phyloP scores from a whole-genome alignment of 2,329 filamentous ascomycete genomes.

The Sphaerulina populicola region DNA sequence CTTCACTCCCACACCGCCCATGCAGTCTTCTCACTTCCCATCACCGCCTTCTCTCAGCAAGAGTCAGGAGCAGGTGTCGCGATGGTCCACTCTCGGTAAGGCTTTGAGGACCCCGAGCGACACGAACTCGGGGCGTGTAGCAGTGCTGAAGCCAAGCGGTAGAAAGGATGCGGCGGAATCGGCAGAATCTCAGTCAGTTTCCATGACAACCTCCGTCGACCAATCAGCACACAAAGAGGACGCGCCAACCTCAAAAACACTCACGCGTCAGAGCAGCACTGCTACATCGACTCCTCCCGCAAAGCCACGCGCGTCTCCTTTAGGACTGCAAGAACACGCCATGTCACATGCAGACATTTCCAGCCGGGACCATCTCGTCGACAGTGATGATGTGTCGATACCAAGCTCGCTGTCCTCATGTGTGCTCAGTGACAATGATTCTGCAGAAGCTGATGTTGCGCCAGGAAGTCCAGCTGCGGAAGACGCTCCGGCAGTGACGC shows the following conservation, averaged over 20 bases:
- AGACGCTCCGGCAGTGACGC: neutral
- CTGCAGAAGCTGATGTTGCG: neutral
- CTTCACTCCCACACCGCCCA: constrained; percentile 3
- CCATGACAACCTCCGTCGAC: neutral
- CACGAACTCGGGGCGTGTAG: neutral
- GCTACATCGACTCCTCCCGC: neutral
- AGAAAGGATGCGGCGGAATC: neutral
- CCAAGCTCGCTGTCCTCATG: constrained; percentile 4
- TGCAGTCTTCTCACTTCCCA: constrained; percentile 1
- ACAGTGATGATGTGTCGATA: neutral
- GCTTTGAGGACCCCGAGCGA: neutral
- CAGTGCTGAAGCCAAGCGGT: neutral
- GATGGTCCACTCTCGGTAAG: neutral
- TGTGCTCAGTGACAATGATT: neutral
- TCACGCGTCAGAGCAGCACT: neutral
- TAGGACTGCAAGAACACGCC: neutral
- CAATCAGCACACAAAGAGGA: constrained; percentile 1
- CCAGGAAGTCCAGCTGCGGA: neutral
- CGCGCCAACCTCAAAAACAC: neutral
- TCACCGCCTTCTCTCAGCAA: neutral
- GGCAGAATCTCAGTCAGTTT: neutral
- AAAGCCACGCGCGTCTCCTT: neutral
- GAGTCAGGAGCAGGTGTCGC: neutral
- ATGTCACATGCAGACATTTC: neutral
- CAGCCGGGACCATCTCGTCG: neutral